phyloP scores from a whole-genome alignment of 2,329 filamentous ascomycete species.

The Trichoderma sp. region DNA sequence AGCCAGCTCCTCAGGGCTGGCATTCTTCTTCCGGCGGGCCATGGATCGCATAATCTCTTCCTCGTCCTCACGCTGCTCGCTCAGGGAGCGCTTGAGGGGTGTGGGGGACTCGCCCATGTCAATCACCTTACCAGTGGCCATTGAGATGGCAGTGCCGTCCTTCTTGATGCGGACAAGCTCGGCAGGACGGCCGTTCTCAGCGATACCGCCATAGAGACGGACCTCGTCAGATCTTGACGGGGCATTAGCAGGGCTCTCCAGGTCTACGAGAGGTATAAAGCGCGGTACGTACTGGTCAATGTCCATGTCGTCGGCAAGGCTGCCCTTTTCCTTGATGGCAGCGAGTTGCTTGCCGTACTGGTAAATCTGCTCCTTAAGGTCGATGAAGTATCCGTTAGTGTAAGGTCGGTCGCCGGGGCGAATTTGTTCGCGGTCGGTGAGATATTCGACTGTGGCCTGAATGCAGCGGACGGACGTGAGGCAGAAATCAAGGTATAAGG shows the following conservation, averaged over 20 bases:
- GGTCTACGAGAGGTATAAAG: slow-evolving; percentile 29
- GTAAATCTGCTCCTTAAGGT: slow-evolving; percentile 89
- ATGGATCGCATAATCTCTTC: slow-evolving; percentile 86
- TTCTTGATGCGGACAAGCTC: slow-evolving; percentile 81
- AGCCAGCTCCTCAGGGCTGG: slow-evolving; percentile 77
- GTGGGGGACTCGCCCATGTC: slow-evolving; percentile 52
- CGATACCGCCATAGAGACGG: slow-evolving; percentile 75
- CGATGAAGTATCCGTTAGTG: slow-evolving; percentile 94
- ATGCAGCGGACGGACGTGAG: slow-evolving; percentile 86
- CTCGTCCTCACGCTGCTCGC: slow-evolving; percentile 70
- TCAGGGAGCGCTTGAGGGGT: slow-evolving; percentile 63
- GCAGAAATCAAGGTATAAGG: slow-evolving; percentile 80
- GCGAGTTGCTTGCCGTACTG: slow-evolving; percentile 84
- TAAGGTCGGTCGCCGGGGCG: slow-evolving; percentile 84
- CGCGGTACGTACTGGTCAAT: slow-evolving; percentile 52
- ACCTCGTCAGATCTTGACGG: slow-evolving; percentile 59
- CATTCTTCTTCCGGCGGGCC: slow-evolving; percentile 93
- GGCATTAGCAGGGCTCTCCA: slow-evolving; percentile 30
- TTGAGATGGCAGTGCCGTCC: slow-evolving; percentile 74
- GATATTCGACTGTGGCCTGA: slow-evolving; percentile 80
- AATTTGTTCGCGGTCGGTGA: slow-evolving; percentile 82
- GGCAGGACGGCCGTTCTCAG: slow-evolving; percentile 76
- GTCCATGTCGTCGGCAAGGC: slow-evolving; percentile 56
- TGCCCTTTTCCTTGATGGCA: slow-evolving; percentile 66
- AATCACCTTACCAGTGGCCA: slow-evolving; percentile 67